Evolutionary conservation across 306 rosid genomes (phyloP).

Genomic region (Carpinus fangiana): DNA sequence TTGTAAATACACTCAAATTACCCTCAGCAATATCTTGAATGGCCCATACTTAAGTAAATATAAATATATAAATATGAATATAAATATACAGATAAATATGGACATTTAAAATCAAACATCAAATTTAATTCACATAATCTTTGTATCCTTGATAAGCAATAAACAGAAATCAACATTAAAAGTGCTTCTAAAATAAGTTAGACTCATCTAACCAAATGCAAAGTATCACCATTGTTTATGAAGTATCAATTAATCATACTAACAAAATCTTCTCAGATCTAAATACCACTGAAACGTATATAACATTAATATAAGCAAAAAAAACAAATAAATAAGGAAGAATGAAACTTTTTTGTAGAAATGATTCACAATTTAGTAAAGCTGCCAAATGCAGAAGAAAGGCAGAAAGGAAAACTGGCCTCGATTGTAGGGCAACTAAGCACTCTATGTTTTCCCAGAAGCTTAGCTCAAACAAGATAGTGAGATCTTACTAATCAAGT

Average conservation of each 20-base stretch:
- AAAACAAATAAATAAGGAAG: not conserved
- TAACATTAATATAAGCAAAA: not conserved
- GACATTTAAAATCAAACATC: not conserved
- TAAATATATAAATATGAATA: not conserved
- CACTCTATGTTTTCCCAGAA: too few relatives aligned
- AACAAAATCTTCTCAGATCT: not conserved
- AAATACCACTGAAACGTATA: not conserved
- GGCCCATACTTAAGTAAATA: not conserved
- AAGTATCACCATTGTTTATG: not conserved
- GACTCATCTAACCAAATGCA: slow-evolving; percentile 1
- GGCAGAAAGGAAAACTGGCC: not conserved
- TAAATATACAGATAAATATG: not conserved
- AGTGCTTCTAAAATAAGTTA: not conserved
- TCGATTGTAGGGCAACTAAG: not conserved
- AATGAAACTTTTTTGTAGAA: not conserved
- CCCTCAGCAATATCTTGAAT: slow-evolving; percentile 11
- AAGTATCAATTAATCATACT: not conserved
- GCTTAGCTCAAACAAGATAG: too few relatives aligned
- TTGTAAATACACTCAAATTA: slow-evolving; percentile 11
- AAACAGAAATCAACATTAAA: not conserved
- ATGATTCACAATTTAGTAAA: not conserved
- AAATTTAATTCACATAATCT: not conserved
- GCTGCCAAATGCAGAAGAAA: not conserved
- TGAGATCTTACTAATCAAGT: too few relatives aligned
- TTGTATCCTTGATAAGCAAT: not conserved